Evolutionary conservation across 306 rosid genomes (phyloP), one percentile per base, ranked within the genome.

Genomic region (Medicago lupulina): DNA sequence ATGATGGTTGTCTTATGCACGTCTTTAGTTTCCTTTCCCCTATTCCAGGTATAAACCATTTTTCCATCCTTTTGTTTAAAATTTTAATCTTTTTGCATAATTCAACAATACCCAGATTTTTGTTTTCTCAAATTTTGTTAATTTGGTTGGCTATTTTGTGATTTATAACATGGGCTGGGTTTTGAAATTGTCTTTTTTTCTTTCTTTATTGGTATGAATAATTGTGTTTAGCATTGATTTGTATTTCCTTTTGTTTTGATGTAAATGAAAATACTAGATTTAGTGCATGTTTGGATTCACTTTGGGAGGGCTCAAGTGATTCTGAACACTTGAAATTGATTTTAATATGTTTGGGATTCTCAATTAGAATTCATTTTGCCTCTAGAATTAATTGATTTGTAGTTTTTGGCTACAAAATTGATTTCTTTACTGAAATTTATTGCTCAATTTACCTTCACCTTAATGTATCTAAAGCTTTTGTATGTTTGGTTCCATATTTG

Each of bases 1-100:
- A 94, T 72, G 97, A 90, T 76, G 98, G 98, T 7, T 88, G 92
- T 74, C 96, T 94, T 50, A 94, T 94, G 98, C 97, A 92, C 68
- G 84, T 94, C 80, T 87, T 94, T 80, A 91, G 95, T 84, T 94
- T 91, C 84, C 98, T 94, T 68, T 76, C 90, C 23, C 98, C 97
- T 51, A 91, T 91, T 74, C 97, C 98, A 75, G 98, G 98, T 94
- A 85, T 57, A 67, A 46, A 73, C 58, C 46, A 4, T 21, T 44
- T 15, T n/a, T 0, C 73, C 31, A 28, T 3, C 6, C 0, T 9
- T 66, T 67, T 38, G 0, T 3, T n/a, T 40, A 40, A 69, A 73
- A 4, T 47, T 3, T 74, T 44, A 15, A 55, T 41, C 49, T 25
- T 79, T 85, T 78, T 0, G 38, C 62, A 39, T 40, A 61, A 70